Conservation (phyloP, 768 basidiomycete genomes). For the Lactarius tabidus region DNA sequence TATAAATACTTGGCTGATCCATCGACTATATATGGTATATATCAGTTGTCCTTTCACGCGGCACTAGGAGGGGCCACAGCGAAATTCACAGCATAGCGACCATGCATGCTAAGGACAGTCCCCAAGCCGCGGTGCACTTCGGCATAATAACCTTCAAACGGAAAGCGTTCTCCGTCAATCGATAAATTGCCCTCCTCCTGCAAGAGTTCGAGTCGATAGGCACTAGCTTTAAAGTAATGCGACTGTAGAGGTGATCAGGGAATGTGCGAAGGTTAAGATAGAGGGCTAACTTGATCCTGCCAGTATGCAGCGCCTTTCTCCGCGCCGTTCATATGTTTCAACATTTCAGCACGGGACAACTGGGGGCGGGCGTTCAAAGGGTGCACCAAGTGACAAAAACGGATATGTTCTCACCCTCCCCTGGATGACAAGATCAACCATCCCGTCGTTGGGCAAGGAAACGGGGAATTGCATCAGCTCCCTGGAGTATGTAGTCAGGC, state of each 20-base stretch:
- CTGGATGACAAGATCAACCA: conserved; percentile 69
- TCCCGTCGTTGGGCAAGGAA: conserved; percentile 72
- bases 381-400: conserved; percentile 7
- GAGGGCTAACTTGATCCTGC: conserved; percentile 48
- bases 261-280: conserved; percentile 3
- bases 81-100: conserved; percentile 58
- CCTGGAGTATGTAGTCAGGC: conserved; percentile 34
- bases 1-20: no score
- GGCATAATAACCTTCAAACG: conserved; percentile 71
- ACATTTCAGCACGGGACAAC: conserved; percentile 48
- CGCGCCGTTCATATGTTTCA: conserved; percentile 56
- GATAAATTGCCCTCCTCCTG: conserved; percentile 51
- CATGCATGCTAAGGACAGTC: conserved; percentile 60
- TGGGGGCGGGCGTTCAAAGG: conserved; percentile 29
- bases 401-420: conserved; percentile 45
- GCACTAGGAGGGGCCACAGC: conserved; percentile 5
- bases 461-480: conserved; percentile 84
- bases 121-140: conserved; percentile 69
- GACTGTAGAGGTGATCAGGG: conserved; percentile 41
- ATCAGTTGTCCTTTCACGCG: not conserved
- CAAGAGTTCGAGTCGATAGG: conserved; percentile 67
- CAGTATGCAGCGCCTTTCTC: conserved; percentile 60
- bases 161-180: conserved; percentile 76
- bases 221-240: conserved; percentile 67
- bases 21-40: not conserved